A percentile compares a stretch with the other conserved stretches of the same genome.
phyloP scores from a whole-genome alignment of 805 yeast species.

The Wickerhamiella australiensis region DNA sequence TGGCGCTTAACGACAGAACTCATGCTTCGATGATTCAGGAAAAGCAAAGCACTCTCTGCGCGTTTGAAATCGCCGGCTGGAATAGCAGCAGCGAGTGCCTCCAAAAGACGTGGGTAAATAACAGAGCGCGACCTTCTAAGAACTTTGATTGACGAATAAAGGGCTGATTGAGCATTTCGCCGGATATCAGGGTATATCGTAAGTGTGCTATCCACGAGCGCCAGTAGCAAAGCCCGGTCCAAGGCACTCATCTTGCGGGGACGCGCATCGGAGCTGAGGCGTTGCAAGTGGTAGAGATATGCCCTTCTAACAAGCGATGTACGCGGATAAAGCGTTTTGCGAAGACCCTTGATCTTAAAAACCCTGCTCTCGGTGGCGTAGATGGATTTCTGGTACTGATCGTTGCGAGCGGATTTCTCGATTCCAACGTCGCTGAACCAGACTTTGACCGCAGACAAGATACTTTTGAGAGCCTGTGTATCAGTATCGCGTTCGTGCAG shows the following conservation, averaged over 20 bases:
- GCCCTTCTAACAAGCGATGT: slow-evolving; percentile 63
- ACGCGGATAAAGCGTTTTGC: slow-evolving; percentile 59
- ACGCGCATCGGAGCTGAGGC: slow-evolving; percentile 60
- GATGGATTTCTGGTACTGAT: slow-evolving; percentile 42
- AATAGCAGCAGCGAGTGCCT: slow-evolving; percentile 39
- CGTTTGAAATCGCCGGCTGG: slow-evolving; percentile 38
- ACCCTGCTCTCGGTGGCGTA: slow-evolving; percentile 45
- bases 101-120: slow-evolving; percentile 41
- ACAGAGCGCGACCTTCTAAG: slow-evolving; percentile 52
- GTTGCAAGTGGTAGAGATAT: slow-evolving; percentile 59
- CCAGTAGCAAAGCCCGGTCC: slow-evolving; percentile 51
- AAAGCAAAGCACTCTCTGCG: slow-evolving; percentile 51
- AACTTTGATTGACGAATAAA: slow-evolving; percentile 58
- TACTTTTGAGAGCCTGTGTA: slow-evolving; percentile 46
- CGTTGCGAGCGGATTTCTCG: slow-evolving; percentile 48
- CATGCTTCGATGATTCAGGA: slow-evolving; percentile 47
- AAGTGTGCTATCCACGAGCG: slow-evolving; percentile 50
- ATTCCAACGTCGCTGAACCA: slow-evolving; percentile 77
- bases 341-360: slow-evolving; percentile 50
- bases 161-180: slow-evolving; percentile 51
- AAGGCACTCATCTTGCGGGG: slow-evolving; percentile 55
- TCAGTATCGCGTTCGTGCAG: slow-evolving; percentile 45
- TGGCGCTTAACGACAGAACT: slow-evolving; percentile 48
- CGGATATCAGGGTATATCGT: slow-evolving; percentile 64
- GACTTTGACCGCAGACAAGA: slow-evolving; percentile 51